Base-by-base conservation (phyloP, 2,329 filamentous ascomycete genomes). In the Sclerotinia subarctica region DNA sequence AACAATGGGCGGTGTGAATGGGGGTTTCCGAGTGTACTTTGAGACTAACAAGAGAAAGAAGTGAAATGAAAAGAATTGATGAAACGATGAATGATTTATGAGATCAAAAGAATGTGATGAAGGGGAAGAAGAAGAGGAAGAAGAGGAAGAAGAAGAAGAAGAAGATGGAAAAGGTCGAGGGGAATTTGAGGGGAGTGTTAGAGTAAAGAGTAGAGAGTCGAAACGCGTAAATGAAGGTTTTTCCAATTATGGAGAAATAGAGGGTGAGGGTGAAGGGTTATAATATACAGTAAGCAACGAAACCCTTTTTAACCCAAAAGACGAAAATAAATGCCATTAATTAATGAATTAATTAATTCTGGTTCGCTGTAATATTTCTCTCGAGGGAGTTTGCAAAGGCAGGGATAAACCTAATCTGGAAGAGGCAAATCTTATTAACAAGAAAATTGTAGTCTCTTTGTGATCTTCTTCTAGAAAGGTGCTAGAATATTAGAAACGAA, bases 1-100 rank as follows among this genome's bases (percentile, higher is more conserved):
- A n/a, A 35, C 26, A 49, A 60, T 35, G 26, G 44, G 58, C 58
- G 58, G 58, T 60, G 58, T 49, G 58, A 60, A 49, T 32, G 17
- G 13, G 26, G 38, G 19, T n/a, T 47, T 47, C 26, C 10, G 24
- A n/a, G 26, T 32, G 11, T 8, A n/a, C 24, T 10, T 13, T 59
- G 35, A 5, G 7, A 10, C 24, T 21, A 24, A 38, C 21, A 56
- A 47, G 11, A 26, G 42, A 32, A 26, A 29, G 54, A 24, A 57
- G 44, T 1, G 57, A 17, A 19, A 58, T 26, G 15, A 54, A 35
- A 54, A 13, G 1, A 4, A 24, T 24, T 26, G n/a, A 42, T n/a
- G 35, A 26, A 44, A n/a, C 42, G n/a, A 42, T 5, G n/a, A 57
- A 38, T 8, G 35, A 24, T 24, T 26, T 42, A 42, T 42, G 17